Evolutionary conservation across 148 eudicot species (phyloP).

Genomic region (Silene uniflora): DNA sequence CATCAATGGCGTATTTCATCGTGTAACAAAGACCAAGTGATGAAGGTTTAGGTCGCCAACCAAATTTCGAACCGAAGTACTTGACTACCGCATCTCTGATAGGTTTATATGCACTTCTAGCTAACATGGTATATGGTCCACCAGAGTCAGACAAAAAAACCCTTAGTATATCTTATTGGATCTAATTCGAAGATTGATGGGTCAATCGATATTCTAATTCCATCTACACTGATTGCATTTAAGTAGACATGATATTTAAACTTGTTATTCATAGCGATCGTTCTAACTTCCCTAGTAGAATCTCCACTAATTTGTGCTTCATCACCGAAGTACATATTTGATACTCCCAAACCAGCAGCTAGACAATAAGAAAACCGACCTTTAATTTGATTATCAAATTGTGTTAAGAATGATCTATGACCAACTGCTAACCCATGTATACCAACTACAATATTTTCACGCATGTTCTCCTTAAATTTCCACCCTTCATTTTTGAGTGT

Average conservation of each 20-base stretch:
- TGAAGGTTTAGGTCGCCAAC: background rate
- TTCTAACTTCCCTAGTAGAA: background rate
- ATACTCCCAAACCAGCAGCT: background rate
- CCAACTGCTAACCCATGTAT: background rate
- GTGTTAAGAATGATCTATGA: background rate
- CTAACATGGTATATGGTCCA: conserved; percentile 11
- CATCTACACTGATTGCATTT: conserved; percentile 12
- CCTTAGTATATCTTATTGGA: background rate
- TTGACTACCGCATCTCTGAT: background rate
- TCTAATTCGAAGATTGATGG: conserved; percentile 13
- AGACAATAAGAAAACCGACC: conserved; percentile 19
- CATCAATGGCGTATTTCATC: background rate
- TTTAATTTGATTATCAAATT: background rate
- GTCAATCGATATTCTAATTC: background rate
- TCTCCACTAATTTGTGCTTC: background rate
- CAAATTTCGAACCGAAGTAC: background rate
- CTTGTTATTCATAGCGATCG: background rate
- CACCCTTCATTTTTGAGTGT: background rate
- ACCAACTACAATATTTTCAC: background rate
- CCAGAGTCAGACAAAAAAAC: conserved; percentile 19
- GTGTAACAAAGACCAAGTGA: background rate
- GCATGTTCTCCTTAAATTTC: background rate
- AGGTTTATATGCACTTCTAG: background rate
- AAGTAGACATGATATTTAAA: conserved; percentile 6
- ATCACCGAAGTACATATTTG: background rate